phyloP scores from a whole-genome alignment of 495 filamentous ascomycete species.

The Hypoxylon fragiforme region DNA sequence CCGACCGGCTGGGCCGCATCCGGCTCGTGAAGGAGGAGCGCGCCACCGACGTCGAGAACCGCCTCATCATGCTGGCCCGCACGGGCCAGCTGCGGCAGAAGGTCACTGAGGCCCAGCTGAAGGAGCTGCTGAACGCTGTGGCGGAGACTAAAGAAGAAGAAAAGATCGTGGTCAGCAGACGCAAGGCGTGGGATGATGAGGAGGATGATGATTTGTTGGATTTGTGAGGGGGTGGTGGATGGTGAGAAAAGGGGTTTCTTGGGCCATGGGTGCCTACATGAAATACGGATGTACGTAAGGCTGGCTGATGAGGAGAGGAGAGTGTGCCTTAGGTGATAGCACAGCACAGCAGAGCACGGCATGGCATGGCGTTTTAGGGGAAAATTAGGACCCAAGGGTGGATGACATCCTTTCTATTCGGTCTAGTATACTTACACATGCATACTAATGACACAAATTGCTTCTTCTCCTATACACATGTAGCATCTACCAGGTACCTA shows the following conservation, averaged over 20 bases:
- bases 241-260: not conserved
- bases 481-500: not conserved
- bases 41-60: slow-evolving; percentile 86
- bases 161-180: slow-evolving; percentile 81
- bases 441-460: slow-evolving; percentile 10
- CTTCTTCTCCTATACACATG: not conserved
- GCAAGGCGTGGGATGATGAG: slow-evolving; percentile 85
- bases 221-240: slow-evolving; percentile 34
- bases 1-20: slow-evolving; percentile 91
- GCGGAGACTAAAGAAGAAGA: slow-evolving; percentile 70
- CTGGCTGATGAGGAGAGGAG: not conserved
- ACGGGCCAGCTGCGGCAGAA: slow-evolving; percentile 82
- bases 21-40: slow-evolving; percentile 93
- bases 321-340: slow-evolving; percentile 4
- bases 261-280: too few relatives aligned
- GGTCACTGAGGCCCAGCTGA: slow-evolving; percentile 90
- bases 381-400: too few relatives aligned
- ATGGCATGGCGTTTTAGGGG: slow-evolving; percentile 34
- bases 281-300: not conserved
- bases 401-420: slow-evolving; percentile 2
- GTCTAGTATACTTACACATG: slow-evolving; percentile 20
- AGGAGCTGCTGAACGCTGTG: slow-evolving; percentile 83
- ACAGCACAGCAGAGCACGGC: slow-evolving; percentile 14
- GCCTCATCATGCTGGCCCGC: slow-evolving; percentile 88
- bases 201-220: slow-evolving; percentile 85